Base-by-base conservation (phyloP, 2,329 filamentous ascomycete species). In the Stemphylium lycopersici region DNA sequence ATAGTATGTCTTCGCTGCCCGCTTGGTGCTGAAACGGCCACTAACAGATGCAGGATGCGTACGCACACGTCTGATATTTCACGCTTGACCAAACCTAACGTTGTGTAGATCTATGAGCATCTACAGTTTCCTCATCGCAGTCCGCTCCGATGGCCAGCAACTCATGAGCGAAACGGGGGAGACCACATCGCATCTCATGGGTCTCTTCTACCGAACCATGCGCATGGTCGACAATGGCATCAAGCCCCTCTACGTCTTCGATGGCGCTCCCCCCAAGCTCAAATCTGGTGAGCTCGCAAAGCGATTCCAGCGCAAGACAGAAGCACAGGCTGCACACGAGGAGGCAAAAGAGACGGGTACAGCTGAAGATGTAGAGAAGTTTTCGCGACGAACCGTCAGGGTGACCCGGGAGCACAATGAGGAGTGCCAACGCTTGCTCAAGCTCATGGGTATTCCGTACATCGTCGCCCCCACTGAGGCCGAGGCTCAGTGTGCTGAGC, bases 201-300 rank as follows among this genome's bases (percentile, higher is more conserved):
- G 95, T 71, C 93, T 99, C 87, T 99, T 99, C 81, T 99, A 99
- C 82, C 93, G 95, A 67, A 99, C 95, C 2, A 84, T 99, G 6
- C 92, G 95, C 67, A 98, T 99, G 80, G 91, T 98, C 70, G 95
- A 99, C 78, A 98, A 97, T 69, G 95, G 95, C 53, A 98, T 99
- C 80, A 99, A 99, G 75, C 95, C 95, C 1, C 85, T 99, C 64
- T 99, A 96, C 76, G 93, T 99, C 53, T 99, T 99, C 74, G 95
- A 99, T 68, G 95, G 95, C 54, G 92, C 93, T 8, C 95, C 95
- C 15, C 95, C 95, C 0, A 98, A 97, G 76, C 87, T 99, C 73
- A 99, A 99, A 80, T 96, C 92, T 0, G 95, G 95, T 60, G 95
- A 99, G 79, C 83, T 99, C 52, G 95, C 95, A 40, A 96, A 96